Percentiles rank a stretch among this genome's conserved stretches.
These are phyloP conservation scores for Hemerocallis citrina DNA, from an alignment of 106 monocot genomes.

Conservation along the genomic window DNA sequence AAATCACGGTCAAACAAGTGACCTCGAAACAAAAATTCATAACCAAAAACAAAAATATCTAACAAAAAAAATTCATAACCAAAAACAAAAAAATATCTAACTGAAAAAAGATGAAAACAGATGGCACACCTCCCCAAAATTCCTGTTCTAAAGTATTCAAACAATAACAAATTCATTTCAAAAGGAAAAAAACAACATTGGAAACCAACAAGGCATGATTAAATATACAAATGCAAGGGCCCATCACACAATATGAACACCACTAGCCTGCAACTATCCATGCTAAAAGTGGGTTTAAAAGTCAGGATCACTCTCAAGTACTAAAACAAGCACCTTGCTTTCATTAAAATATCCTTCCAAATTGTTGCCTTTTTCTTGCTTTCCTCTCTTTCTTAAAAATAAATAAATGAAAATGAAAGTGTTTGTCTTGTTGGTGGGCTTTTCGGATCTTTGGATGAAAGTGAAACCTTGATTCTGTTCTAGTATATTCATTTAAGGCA, in stretches of 20 bases:
- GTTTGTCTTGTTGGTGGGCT: conserved; percentile 8
- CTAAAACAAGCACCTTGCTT: neutral
- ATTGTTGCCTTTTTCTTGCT: neutral
- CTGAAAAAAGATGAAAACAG: too few relatives aligned
- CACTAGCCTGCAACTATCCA: conserved; percentile 3
- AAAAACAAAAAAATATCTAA: too few relatives aligned
- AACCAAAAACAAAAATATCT: too few relatives aligned
- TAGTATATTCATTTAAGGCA: neutral
- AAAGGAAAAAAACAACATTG: too few relatives aligned
- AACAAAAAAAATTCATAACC: too few relatives aligned
- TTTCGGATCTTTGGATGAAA: conserved; percentile 10
- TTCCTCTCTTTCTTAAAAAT: neutral
- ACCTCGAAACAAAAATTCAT: too few relatives aligned
- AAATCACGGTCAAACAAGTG: too few relatives aligned
- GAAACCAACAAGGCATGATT: conserved; percentile 3
- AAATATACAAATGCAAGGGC: conserved; percentile 1
- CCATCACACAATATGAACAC: neutral
- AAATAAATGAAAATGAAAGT: too few relatives aligned
- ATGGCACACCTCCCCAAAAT: too few relatives aligned
- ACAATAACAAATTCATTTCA: too few relatives aligned
- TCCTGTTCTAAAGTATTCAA: too few relatives aligned
- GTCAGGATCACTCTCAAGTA: neutral
- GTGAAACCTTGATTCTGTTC: conserved; percentile 5
- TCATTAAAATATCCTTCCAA: neutral
- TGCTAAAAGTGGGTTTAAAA: neutral